phyloP scores from a whole-genome alignment of 1,284 basidiomycete species.

The Exsudoporus floridanus region DNA sequence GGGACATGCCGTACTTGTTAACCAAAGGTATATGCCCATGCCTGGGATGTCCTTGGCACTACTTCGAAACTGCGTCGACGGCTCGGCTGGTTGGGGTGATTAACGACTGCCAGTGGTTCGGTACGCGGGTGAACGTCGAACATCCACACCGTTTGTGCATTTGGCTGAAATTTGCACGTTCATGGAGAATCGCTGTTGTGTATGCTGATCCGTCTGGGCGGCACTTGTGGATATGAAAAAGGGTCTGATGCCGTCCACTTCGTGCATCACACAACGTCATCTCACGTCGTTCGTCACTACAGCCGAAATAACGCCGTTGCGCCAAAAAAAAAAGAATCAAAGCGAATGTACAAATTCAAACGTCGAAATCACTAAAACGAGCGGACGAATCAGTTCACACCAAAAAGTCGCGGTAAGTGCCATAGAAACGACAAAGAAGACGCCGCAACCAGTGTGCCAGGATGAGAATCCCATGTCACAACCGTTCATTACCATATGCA shows the following conservation, averaged over 20 bases:
- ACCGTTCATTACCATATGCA: neutral
- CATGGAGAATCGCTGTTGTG: no score
- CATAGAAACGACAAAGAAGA: neutral
- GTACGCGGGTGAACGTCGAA: no score
- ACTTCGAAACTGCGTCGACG: no score
- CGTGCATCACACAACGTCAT: neutral
- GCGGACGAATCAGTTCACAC: neutral
- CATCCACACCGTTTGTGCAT: no score
- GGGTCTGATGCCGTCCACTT: neutral
- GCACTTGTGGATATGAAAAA: no score
- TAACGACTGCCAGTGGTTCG: no score
- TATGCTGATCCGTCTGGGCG: no score
- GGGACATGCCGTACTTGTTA: no score
- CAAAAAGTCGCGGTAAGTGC: neutral
- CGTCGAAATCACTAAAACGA: conserved; percentile 2
- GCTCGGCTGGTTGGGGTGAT: no score
- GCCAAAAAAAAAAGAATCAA: neutral
- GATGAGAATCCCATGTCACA: neutral
- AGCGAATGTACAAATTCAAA: neutral
- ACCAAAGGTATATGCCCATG: no score
- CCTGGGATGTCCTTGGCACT: no score
- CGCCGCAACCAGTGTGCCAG: neutral
- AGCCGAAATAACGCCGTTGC: neutral
- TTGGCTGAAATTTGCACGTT: no score
- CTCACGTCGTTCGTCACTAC: neutral